Conservation (phyloP, 2,329 filamentous ascomycete genomes). For the Dothideomycetes sp. region DNA sequence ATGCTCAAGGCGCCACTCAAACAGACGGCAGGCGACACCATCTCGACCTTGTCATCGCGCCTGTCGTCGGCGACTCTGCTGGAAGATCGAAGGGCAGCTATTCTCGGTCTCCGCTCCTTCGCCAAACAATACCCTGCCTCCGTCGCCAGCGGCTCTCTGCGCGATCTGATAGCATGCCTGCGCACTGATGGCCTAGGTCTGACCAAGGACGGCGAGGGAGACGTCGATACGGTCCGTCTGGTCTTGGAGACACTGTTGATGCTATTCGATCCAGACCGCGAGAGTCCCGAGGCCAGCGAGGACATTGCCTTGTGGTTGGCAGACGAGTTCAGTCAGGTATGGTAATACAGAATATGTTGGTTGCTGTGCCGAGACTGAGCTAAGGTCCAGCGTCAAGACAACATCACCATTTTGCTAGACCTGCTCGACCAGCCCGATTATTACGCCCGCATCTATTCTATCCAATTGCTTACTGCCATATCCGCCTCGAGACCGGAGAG, state of each 20-base stretch:
- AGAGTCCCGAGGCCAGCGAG: conserved; percentile 77
- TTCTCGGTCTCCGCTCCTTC: conserved; percentile 87
- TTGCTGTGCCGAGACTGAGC: conserved; percentile 39
- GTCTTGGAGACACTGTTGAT: conserved; percentile 91
- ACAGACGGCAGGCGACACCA: conserved; percentile 92
- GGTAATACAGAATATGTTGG: conserved; percentile 15
- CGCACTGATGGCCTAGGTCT: conserved; percentile 56
- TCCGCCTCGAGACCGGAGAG: conserved; percentile 76
- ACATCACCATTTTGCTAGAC: conserved; percentile 81
- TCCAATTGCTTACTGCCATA: conserved; percentile 83
- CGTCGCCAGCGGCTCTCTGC: conserved; percentile 84
- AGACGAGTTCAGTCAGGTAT: conserved; percentile 89
- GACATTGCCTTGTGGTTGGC: conserved; percentile 94
- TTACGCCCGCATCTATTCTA: conserved; percentile 69
- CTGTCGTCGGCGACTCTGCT: conserved; percentile 83
- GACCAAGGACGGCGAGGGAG: conserved; percentile 32
- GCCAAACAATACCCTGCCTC: conserved; percentile 94
- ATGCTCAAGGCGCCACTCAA: conserved; percentile 70
- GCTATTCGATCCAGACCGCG: conserved; percentile 67
- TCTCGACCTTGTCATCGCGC: conserved; percentile 77
- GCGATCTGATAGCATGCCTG: conserved; percentile 76
- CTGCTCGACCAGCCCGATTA: conserved; percentile 73
- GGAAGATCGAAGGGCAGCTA: conserved; percentile 88
- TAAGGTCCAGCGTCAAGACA: conserved; percentile 70
- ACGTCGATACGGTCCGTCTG: conserved; percentile 92